Evolutionary conservation across 768 basidiomycete genomes (phyloP).

Genomic region (Porphyrellus cyaneotinctus): DNA sequence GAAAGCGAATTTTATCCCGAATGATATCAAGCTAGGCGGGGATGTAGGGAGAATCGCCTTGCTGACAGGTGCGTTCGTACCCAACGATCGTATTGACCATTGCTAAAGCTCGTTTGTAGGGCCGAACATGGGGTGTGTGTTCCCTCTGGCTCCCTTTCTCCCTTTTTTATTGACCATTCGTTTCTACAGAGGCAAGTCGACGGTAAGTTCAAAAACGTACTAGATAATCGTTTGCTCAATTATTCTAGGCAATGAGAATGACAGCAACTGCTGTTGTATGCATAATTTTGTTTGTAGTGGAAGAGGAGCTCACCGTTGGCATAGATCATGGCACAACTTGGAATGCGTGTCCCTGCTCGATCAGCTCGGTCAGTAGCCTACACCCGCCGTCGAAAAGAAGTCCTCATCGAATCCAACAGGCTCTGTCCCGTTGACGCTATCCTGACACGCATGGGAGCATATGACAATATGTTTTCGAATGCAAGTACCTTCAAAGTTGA

Average conservation of each 20-base stretch:
- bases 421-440: slow-evolving; percentile 89
- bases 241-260: slow-evolving; percentile 79
- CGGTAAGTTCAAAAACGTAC: slow-evolving; percentile 37
- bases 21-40: slow-evolving; percentile 83
- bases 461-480: slow-evolving; percentile 94
- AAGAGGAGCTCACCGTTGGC: slow-evolving; percentile 3
- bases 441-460: slow-evolving; percentile 96
- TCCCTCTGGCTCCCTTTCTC: not conserved
- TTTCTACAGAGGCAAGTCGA: slow-evolving; percentile 67
- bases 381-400: not conserved
- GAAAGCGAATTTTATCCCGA: slow-evolving; percentile 85
- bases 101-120: slow-evolving; percentile 37
- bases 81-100: not conserved
- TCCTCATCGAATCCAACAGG: slow-evolving; percentile 36
- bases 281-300: not conserved
- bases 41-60: slow-evolving; percentile 72
- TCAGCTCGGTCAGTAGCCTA: slow-evolving; percentile 57
- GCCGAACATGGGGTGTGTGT: slow-evolving; percentile 81
- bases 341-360: slow-evolving; percentile 90
- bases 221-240: not conserved
- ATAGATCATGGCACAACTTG: slow-evolving; percentile 90
- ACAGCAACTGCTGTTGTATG: slow-evolving; percentile 87
- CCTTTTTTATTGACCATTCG: not conserved
- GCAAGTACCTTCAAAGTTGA: slow-evolving; percentile 98
- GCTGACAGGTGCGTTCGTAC: slow-evolving; percentile 63